phyloP scores from a whole-genome alignment of 2,329 filamentous ascomycete species.

The Talaromyces sp. region DNA sequence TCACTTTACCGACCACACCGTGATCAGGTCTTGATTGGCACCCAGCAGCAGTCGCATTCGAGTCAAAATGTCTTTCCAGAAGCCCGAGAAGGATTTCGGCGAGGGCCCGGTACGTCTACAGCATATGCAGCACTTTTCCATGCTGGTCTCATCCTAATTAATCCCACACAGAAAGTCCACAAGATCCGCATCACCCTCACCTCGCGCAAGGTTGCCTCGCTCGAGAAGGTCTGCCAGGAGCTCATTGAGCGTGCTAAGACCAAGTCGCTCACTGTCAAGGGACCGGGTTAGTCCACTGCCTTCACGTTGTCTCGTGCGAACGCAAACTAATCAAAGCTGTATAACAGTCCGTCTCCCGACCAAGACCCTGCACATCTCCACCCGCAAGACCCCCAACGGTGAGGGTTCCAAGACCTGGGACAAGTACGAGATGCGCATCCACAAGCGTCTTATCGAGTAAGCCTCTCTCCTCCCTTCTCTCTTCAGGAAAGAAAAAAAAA shows the following conservation, averaged over 20 bases:
- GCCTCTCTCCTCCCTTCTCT: conserved; percentile 27
- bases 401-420: conserved; percentile 99
- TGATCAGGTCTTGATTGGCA: conserved; percentile 78
- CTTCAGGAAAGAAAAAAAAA: neutral
- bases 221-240: conserved; percentile 98
- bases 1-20: conserved; percentile 71
- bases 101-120: conserved; percentile 67
- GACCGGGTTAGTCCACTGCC: conserved; percentile 47
- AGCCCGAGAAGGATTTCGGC: conserved; percentile 81
- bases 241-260: conserved; percentile 96
- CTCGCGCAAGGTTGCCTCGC: conserved; percentile 85
- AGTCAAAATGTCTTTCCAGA: conserved; percentile 83
- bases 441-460: conserved; percentile 95
- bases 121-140: neutral
- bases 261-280: conserved; percentile 99
- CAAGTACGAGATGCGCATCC: conserved; percentile 97
- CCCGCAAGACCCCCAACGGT: conserved; percentile 98
- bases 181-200: conserved; percentile 98
- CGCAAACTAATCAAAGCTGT: neutral
- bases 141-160: conserved; percentile 3
- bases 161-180: conserved; percentile 68
- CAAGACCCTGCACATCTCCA: conserved; percentile 94
- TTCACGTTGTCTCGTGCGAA: neutral
- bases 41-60: conserved; percentile 21
- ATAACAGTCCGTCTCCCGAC: conserved; percentile 80